Conservation (phyloP, 1,139 yeast genomes). For the Pichia sp. region DNA sequence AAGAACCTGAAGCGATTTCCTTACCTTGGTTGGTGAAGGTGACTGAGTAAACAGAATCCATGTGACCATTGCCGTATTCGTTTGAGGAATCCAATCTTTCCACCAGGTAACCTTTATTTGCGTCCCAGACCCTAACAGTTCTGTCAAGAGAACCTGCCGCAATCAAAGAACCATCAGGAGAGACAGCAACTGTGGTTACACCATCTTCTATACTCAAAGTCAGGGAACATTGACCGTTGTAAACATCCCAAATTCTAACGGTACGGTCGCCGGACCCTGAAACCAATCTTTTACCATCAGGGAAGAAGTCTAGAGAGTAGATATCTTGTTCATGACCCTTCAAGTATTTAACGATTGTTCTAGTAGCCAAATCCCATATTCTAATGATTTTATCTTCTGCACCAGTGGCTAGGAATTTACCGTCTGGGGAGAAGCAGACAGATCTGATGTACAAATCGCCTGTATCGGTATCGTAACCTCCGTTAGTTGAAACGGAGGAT, state of each 20-base stretch:
- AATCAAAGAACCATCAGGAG: slow-evolving; percentile 89
- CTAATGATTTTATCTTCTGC: slow-evolving; percentile 96
- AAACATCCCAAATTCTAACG: slow-evolving; percentile 94
- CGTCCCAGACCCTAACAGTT: slow-evolving; percentile 96
- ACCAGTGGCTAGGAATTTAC: slow-evolving; percentile 92
- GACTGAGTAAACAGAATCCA: slow-evolving; percentile 93
- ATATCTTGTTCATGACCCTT: slow-evolving; percentile 98
- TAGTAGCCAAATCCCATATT: slow-evolving; percentile 90
- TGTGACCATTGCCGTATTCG: slow-evolving; percentile 87
- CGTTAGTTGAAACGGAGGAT: slow-evolving; percentile 41
- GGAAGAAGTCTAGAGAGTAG: slow-evolving; percentile 92
- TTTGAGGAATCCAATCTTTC: slow-evolving; percentile 90
- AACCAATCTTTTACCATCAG: slow-evolving; percentile 89
- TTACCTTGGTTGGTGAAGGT: slow-evolving; percentile 90
- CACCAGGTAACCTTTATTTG: slow-evolving; percentile 85
- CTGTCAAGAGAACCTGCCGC: slow-evolving; percentile 97
- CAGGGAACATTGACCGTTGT: slow-evolving; percentile 84
- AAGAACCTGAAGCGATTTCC: slow-evolving; percentile 90
- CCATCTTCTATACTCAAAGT: slow-evolving; percentile 94
- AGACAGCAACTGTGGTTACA: slow-evolving; percentile 94
- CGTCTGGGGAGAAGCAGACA: slow-evolving; percentile 96
- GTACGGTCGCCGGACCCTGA: slow-evolving; percentile 97
- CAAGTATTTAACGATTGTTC: slow-evolving; percentile 81
- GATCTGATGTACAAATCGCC: slow-evolving; percentile 91
- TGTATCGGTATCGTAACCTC: slow-evolving; percentile 42